phyloP scores from a whole-genome alignment of 768 basidiomycete genomes.

The Rubroboletus satanas region DNA sequence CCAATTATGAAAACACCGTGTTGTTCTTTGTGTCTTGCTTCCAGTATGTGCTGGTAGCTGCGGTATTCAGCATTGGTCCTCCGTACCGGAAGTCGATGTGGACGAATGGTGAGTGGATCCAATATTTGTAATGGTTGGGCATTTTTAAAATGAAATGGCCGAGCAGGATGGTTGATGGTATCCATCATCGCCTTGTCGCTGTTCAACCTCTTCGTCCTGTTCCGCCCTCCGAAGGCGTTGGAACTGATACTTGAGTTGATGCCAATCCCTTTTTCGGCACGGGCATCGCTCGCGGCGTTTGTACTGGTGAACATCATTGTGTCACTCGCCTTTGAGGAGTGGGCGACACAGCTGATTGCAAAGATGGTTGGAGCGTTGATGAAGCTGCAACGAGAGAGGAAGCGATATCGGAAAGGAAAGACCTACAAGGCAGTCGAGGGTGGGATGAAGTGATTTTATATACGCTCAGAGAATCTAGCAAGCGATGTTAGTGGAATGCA shows the following conservation, averaged over 20 bases:
- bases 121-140: neutral
- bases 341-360: conserved; percentile 59
- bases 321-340: conserved; percentile 76
- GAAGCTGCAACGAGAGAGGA: conserved; percentile 39
- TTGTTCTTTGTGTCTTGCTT: conserved; percentile 95
- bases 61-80: conserved; percentile 96
- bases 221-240: conserved; percentile 62
- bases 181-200: conserved; percentile 63
- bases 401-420: conserved; percentile 61
- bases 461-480: neutral
- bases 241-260: conserved; percentile 71
- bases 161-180: conserved; percentile 73
- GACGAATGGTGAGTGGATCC: conserved; percentile 71
- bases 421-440: conserved; percentile 84
- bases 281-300: conserved; percentile 62
- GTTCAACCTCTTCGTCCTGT: conserved; percentile 75
- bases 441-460: conserved; percentile 44
- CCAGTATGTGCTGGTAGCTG: conserved; percentile 97
- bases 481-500: neutral
- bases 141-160: neutral
- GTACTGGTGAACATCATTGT: conserved; percentile 66
- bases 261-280: conserved; percentile 63
- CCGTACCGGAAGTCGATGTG: conserved; percentile 94
- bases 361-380: conserved; percentile 46
- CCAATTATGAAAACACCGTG: conserved; percentile 88